Evolutionary conservation across 2,329 filamentous ascomycete species (phyloP).

Genomic region (Fusarium napiforme): DNA sequence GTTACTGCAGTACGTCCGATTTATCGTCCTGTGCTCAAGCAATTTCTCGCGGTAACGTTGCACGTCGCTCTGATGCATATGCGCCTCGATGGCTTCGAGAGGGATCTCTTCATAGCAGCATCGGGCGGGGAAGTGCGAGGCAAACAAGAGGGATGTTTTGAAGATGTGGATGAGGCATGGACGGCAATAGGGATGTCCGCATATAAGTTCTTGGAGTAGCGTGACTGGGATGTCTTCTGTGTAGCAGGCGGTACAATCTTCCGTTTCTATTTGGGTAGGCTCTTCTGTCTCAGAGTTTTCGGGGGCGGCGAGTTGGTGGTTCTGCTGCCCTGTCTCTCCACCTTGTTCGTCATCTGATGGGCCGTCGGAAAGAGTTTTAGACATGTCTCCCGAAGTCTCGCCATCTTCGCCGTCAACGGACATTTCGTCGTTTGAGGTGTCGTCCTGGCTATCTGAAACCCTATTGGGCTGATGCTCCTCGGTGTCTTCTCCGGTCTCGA

Average conservation of each 20-base stretch:
- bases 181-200: conserved; percentile 62
- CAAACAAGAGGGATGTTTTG: conserved; percentile 54
- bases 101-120: conserved; percentile 60
- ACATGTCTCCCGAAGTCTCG: too few relatives aligned
- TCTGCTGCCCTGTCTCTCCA: background rate
- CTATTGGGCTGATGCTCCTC: background rate
- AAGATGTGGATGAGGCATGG: conserved; percentile 59
- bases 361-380: too few relatives aligned
- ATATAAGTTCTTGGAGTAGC: conserved; percentile 28
- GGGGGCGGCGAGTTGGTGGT: too few relatives aligned
- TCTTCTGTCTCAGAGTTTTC: background rate
- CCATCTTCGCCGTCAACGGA: background rate
- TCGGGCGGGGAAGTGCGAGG: conserved; percentile 63
- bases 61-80: conserved; percentile 46
- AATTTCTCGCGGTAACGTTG: background rate
- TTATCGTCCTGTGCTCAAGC: background rate
- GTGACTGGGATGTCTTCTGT: too few relatives aligned
- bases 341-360: background rate
- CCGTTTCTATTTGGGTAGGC: background rate
- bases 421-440: background rate
- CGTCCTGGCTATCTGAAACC: too few relatives aligned
- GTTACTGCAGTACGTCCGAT: conserved; percentile 63
- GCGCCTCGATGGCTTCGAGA: conserved; percentile 44
- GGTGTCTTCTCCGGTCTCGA: background rate
- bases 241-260: too few relatives aligned